Evolutionary conservation across 2,329 filamentous ascomycete genomes (phyloP), one percentile per base, ranked within the genome.

Genomic region (Colletotrichum sp.): DNA sequence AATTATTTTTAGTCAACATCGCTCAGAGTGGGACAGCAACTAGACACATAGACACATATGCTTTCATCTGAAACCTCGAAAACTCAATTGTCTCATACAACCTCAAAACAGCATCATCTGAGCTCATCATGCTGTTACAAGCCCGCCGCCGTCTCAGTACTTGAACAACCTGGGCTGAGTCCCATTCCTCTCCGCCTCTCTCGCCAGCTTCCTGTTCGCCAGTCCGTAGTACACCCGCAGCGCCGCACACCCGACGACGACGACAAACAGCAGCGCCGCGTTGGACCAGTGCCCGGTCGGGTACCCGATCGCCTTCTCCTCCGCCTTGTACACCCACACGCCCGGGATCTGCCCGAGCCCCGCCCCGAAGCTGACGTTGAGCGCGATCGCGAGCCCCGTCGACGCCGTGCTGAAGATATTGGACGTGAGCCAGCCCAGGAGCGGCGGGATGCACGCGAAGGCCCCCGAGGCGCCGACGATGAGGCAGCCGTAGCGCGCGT

Each of bases 221-320:
- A 86, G 82, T 3, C 87, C 88, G 78, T 94, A 94, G 79, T 90
- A 92, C 18, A 89, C 32, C 69, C 91, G 85, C 77, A 94, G 80
- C 6, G 87, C 84, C 7, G 91, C 80, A 73, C 90, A 89, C 2
- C 91, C 91, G 0, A 85, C 87, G 2, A 89, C 86, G 1, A 93
- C 92, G 76, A 93, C 89, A 15, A 93, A 85, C 55, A 93, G 80
- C 78, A 93, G 82, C 13, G 85, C 92, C 4, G 91, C 91, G 81
- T 94, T 93, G 6, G 89, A 89, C 90, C 91, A 94, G 80, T 95
- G 93, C 0, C 93, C 93, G 0, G 93, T 95, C 1, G 92, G 92
- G 81, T 94, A 95, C 0, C 93, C 93, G 12, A 79, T 84, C 26
- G 85, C 82, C 21, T 88, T 89, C 82, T 95, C 92, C 13, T 90